Base-by-base conservation (phyloP, 2,329 filamentous ascomycete genomes). In the Aspergillus texensis region DNA sequence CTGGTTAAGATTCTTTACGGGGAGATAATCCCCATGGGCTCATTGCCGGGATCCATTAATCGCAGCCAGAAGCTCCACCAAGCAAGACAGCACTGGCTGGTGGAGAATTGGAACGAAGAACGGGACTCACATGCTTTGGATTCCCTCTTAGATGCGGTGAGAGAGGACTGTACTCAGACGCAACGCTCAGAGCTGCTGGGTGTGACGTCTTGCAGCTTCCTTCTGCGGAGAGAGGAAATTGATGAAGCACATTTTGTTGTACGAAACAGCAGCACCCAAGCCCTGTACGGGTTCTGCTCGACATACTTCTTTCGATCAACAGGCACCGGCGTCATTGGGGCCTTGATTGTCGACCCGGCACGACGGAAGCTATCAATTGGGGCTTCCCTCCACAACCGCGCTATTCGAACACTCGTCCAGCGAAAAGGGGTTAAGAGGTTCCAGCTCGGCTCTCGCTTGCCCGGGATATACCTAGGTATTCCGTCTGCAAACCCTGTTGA, bases 71-170 rank as follows among this genome's bases (percentile, higher is more conserved):
- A 95, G 76, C 86, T 92, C 0, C 87, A 92, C 63, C 94, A 96
- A 71, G 93, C 93, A n/a, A 88, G 92, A 64, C 93, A 97, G 72
- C 92, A 96, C 71, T 98, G 94, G 94, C 87, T 98, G 1, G 94
- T 97, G 0, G 94, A 97, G 73, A 88, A 87, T 53, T 98, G 93
- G 80, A 91, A 94, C 71, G 88, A 90, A 63, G 88, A 92, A 45
- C 85, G 94, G 61, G 94, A 98, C 73, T 83, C 85, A 2, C 81
- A 85, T 55, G 91, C 89, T 0, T 82, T 98, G 6, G 88, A 94
- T 63, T 88, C 87, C n/a, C 83, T 98, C 10, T 84, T 97, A 55
- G 86, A 86, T 61, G 84, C 87, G 4, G 83, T 94, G 3, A 87
- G 90, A 53, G 89, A 91, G 63, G 86, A 75, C 75, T 70, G 67